Conservation (phyloP, 1,284 basidiomycete genomes). For the Somion occarium region DNA sequence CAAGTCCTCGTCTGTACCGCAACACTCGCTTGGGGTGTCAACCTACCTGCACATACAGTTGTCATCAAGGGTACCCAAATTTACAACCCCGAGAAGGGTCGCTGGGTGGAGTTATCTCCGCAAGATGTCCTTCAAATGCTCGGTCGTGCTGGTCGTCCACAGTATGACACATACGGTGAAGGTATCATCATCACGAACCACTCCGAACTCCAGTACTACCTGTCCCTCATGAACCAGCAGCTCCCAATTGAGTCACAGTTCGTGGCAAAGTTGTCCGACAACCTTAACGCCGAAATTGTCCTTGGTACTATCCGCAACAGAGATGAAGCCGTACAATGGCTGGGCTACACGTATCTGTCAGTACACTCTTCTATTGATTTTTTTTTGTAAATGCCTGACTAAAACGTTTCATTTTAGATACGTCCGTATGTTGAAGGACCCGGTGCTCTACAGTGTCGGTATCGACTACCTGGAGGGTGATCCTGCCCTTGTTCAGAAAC, state of each 20-base stretch:
- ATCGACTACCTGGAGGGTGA: constrained; percentile 92
- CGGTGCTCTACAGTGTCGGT: constrained; percentile 86
- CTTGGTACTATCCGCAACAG: constrained; percentile 93
- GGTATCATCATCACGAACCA: constrained; percentile 99
- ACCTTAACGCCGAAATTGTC: constrained; percentile 97
- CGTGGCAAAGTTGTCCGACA: constrained; percentile 90
- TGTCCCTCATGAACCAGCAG: constrained; percentile 92
- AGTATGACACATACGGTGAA: constrained; percentile 97
- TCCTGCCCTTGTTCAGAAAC: constrained; percentile 84
- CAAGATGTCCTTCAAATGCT: constrained; percentile 99
- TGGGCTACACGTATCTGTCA: constrained; percentile 91
- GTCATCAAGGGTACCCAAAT: constrained; percentile 99
- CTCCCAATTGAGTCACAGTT: constrained; percentile 97
- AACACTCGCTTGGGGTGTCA: constrained; percentile 99
- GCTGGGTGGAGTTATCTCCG: constrained; percentile 94
- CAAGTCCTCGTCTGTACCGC: constrained; percentile 97
- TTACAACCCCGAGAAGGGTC: constrained; percentile 98
- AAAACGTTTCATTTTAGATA: constrained; percentile 48
- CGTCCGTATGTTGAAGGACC: constrained; percentile 93
- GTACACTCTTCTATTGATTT: constrained; percentile 34
- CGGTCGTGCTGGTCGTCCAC: constrained; percentile 94
- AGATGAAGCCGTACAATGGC: constrained; percentile 97
- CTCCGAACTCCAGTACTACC: constrained; percentile 94
- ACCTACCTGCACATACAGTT: constrained; percentile 95
- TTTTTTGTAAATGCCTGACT: neutral